phyloP scores from a whole-genome alignment of 2,329 filamentous ascomycete species.

The Colletotrichum sojae region DNA sequence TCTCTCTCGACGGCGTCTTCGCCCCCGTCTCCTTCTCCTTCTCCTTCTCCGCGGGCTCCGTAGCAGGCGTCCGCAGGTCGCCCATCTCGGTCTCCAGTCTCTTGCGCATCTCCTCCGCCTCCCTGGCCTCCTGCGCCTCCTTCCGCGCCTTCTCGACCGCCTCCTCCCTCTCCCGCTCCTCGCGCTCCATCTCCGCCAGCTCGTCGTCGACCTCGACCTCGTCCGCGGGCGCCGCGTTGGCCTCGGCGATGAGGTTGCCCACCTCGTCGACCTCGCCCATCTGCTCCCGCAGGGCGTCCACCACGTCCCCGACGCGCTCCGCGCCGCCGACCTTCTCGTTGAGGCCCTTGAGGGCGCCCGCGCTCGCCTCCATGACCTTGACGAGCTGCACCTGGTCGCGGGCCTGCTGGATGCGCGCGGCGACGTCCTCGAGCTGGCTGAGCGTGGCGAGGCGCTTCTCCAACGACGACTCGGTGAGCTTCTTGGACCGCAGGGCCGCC shows the following conservation, averaged over 20 bases:
- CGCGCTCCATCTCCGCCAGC: constrained; percentile 79
- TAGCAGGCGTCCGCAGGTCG: constrained; percentile 15
- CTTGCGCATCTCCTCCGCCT: constrained; percentile 63
- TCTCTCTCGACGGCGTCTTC: constrained; percentile 44
- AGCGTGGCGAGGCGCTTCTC: constrained; percentile 80
- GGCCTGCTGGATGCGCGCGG: constrained; percentile 87
- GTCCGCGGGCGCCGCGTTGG: constrained; percentile 70
- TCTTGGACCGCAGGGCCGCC: constrained; percentile 85
- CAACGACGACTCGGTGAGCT: constrained; percentile 82
- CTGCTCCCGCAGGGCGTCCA: constrained; percentile 82
- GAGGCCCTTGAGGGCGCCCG: constrained; percentile 78
- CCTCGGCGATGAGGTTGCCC: constrained; percentile 80
- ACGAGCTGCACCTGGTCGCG: constrained; percentile 88
- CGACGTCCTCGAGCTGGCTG: constrained; percentile 85
- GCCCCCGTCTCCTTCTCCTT: constrained; percentile 46
- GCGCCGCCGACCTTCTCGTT: constrained; percentile 84
- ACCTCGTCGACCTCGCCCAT: constrained; percentile 89
- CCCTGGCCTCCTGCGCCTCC: constrained; percentile 60
- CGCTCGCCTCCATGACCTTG: constrained; percentile 84
- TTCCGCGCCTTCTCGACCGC: constrained; percentile 56
- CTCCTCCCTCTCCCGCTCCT: constrained; percentile 68
- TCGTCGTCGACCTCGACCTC: constrained; percentile 91
- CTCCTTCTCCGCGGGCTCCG: constrained; percentile 43
- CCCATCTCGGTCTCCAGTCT: constrained; percentile 61
- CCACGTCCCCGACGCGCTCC: constrained; percentile 81